Conservation (phyloP, 1,284 basidiomycete genomes). For the Sanghuangporus baumii region DNA sequence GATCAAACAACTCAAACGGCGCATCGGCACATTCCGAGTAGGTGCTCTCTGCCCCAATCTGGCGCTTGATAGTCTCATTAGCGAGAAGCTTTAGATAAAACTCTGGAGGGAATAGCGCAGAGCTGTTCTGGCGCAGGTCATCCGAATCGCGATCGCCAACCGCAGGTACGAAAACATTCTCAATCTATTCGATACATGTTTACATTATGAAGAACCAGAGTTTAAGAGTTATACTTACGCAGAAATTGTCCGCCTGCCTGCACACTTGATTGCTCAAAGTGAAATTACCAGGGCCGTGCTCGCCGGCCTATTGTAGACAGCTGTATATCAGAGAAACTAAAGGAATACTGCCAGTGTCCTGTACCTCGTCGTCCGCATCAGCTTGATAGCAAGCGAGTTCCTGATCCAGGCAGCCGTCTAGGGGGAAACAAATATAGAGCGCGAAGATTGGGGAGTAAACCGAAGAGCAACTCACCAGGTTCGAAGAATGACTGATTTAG, state of each 20-base stretch:
- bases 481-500: conserved; percentile 46
- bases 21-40: conserved; percentile 45
- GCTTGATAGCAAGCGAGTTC: conserved; percentile 51
- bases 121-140: conserved; percentile 52
- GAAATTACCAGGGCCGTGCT: conserved; percentile 30
- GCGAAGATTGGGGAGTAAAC: too few relatives aligned
- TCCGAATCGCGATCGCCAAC: conserved; percentile 46
- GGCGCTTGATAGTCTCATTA: conserved; percentile 29
- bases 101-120: conserved; percentile 49
- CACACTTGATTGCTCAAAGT: conserved; percentile 44
- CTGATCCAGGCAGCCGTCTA: conserved; percentile 47
- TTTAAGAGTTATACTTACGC: conserved; percentile 34
- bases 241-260: conserved; percentile 45
- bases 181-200: conserved; percentile 29
- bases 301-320: neutral
- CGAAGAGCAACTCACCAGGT: conserved; percentile 3
- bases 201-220: neutral
- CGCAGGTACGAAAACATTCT: conserved; percentile 44
- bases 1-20: conserved; percentile 34
- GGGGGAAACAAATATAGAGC: too few relatives aligned
- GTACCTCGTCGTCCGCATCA: conserved; percentile 6
- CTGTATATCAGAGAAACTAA: too few relatives aligned
- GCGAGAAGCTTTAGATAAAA: conserved; percentile 46
- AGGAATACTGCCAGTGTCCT: too few relatives aligned
- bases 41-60: conserved; percentile 46